A percentile compares a stretch with the other conserved stretches of the same genome.
Evolutionary conservation across 768 basidiomycete genomes (phyloP).

Genomic region (Rossbeevera mucosa): DNA sequence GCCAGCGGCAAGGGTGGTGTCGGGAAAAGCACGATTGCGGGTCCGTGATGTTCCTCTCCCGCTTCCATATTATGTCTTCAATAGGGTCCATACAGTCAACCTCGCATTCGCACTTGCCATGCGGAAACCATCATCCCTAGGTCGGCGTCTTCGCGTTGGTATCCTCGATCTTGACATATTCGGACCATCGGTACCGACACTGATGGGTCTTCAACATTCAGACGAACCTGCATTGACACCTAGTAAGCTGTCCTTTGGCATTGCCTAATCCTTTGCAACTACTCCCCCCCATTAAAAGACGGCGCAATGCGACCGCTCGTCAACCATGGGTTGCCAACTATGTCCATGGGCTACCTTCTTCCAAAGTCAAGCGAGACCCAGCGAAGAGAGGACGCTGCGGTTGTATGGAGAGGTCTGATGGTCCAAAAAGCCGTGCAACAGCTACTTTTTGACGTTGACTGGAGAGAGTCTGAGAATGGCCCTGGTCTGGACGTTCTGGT

Average conservation of each 20-base stretch:
- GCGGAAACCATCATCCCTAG: constrained; percentile 29
- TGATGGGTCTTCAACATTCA: constrained; percentile 80
- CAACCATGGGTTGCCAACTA: constrained; percentile 87
- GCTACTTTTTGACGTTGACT: constrained; percentile 93
- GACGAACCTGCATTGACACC: constrained; percentile 76
- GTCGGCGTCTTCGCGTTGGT: constrained; percentile 62
- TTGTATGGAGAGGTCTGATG: constrained; percentile 97
- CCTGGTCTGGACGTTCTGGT: constrained; percentile 78
- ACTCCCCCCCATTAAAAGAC: constrained; percentile 33
- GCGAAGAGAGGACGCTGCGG: constrained; percentile 63
- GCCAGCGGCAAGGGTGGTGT: constrained; percentile 96
- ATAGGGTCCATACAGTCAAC: constrained; percentile 50
- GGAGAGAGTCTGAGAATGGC: constrained; percentile 43
- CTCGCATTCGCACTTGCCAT: constrained; percentile 71
- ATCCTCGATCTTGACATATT: constrained; percentile 94
- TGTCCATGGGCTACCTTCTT: constrained; percentile 97
- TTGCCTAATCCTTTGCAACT: not conserved
- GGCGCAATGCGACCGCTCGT: constrained; percentile 77
- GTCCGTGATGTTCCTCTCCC: constrained; percentile 38
- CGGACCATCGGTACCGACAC: constrained; percentile 87
- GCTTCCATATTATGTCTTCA: constrained; percentile 3
- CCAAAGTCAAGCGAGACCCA: constrained; percentile 47
- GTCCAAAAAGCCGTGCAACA: constrained; percentile 98
- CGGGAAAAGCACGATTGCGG: constrained; percentile 90
- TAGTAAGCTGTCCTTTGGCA: constrained; percentile 42